phyloP scores from a whole-genome alignment of 140 eudicot species.

The Cichorium intybus region DNA sequence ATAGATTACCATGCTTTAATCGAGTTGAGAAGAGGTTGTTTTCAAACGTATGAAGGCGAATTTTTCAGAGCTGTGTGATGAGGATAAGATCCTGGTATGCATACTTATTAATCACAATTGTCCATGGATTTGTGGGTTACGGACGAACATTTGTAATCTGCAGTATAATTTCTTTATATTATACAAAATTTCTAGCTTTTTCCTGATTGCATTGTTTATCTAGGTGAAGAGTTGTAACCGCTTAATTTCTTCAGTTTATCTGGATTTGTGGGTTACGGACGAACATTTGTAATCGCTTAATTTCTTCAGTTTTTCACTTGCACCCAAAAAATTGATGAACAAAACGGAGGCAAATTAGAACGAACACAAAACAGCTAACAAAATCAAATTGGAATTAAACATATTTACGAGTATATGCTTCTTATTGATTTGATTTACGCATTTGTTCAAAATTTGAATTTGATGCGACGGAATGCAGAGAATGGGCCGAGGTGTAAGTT shows the following conservation, averaged over 20 bases:
- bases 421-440: background rate
- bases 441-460: background rate
- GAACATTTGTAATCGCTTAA: no score
- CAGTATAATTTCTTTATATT: background rate
- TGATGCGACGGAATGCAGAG: background rate
- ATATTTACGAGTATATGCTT: background rate
- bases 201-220: background rate
- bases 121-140: no score
- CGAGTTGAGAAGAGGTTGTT: conserved; percentile 76
- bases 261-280: no score
- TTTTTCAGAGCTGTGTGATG: no score
- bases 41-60: no score
- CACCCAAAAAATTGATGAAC: background rate
- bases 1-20: conserved; percentile 68
- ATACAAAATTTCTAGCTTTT: background rate
- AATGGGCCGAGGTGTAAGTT: conserved; percentile 72
- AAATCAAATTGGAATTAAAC: background rate
- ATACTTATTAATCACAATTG: no score
- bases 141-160: no score
- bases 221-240: background rate
- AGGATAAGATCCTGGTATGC: no score
- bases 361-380: background rate
- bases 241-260: conserved; percentile 4
- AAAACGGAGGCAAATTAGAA: background rate
- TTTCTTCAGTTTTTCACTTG: background rate